Base-by-base conservation (phyloP, 73 alveolate species). In the Durusdinium trenchii region DNA sequence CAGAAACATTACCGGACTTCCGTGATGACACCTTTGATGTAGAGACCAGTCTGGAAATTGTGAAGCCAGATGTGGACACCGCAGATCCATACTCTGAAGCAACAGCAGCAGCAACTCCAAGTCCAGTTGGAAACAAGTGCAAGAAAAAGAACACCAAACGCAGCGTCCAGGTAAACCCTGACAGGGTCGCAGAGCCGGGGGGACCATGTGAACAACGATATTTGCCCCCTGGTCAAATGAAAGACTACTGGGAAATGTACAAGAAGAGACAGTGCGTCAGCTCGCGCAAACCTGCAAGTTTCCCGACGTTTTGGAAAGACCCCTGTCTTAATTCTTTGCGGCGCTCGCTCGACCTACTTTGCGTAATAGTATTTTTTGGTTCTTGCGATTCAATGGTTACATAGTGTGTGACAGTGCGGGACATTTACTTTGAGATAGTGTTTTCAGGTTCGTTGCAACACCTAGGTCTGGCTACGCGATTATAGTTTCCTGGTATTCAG, bases 181-280 rank as follows among this genome's bases (percentile, higher is more conserved):
- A 0, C n/a, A 23, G 73, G 1, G 30, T 1, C 18, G 7, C 73
- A 23, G 73, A 60, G 30, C 7, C 40, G 89, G 67, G 61, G 38
- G 89, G 54, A 6, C 30, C 32, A 32, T 26, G 50, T 9, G 85
- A 73, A 26, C 42, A 35, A 32, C 52, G 60, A 32, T 78, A 18
- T 23, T 60, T 78, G 32, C 89, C 89, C 18, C 89, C 89, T 40
- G 89, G 89, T 40, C 61, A 38, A 38, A 78, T 78, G 89, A n/a
- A 36, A 38, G 62, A 78, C 23, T 78, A 78, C 62, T 78, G 32
- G n/a, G 62, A 40, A 47, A 42, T 36, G 61, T 78, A 78, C 60
- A 78, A 78, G 35, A 78, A 38, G 62, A 32, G 47, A 60, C 16
- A 20, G 32, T n/a, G 62, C 38, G n/a, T 20, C 32, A 40, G 36